Conservation (phyloP, 176 grass and related monocot genomes). For the Neostapfia colusana region DNA sequence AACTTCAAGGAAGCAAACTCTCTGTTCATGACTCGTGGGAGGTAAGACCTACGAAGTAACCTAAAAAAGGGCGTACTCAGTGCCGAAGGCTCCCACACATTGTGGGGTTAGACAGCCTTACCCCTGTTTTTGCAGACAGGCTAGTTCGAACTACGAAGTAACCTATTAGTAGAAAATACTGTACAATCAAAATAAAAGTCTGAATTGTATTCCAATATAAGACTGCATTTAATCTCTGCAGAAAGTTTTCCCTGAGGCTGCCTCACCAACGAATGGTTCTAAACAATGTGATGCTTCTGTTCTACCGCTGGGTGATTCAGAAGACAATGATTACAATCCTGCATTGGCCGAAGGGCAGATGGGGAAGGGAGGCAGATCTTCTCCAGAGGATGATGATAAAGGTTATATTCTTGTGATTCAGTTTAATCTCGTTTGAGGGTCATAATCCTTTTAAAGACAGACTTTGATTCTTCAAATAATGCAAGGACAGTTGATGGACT, state of each 20-base stretch:
- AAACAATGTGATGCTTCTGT: constrained; percentile 52
- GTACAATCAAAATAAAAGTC: constrained; percentile 20
- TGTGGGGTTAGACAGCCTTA: no score
- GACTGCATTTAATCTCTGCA: constrained; percentile 42
- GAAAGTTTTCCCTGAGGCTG: constrained; percentile 94
- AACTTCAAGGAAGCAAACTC: constrained; percentile 78
- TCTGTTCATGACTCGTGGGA: constrained; percentile 86
- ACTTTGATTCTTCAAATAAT: constrained; percentile 36
- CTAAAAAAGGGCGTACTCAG: no score
- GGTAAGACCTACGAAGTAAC: constrained; percentile 52
- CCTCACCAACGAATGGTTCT: constrained; percentile 53
- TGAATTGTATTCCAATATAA: constrained; percentile 27
- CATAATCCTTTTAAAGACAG: constrained; percentile 35
- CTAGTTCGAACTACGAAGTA: constrained; percentile 14
- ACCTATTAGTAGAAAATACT: constrained; percentile 9
- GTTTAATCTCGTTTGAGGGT: constrained; percentile 61
- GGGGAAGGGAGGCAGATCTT: constrained; percentile 38
- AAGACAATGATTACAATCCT: constrained; percentile 63
- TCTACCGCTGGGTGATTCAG: constrained; percentile 62
- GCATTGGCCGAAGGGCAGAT: constrained; percentile 34
- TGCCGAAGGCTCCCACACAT: no score
- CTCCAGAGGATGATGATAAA: constrained; percentile 42
- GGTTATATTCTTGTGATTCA: constrained; percentile 56
- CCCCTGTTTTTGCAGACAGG: no score
- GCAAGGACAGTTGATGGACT: constrained; percentile 51